Conservation (phyloP, 73 alveolate species). For the Stentor roeselii region DNA sequence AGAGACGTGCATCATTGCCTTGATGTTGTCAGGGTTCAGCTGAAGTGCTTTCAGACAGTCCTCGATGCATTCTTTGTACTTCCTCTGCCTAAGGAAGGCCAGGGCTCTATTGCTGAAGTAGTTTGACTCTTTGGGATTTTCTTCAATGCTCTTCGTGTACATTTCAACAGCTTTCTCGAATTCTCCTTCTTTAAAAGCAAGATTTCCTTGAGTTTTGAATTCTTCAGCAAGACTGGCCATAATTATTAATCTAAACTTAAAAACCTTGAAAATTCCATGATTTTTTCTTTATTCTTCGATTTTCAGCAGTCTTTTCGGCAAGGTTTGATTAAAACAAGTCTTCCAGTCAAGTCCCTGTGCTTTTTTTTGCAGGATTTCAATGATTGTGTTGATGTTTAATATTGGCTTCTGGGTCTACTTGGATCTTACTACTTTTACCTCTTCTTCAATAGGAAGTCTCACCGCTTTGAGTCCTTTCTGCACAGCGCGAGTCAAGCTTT, state of each 20-base stretch:
- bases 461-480: background rate
- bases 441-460: conserved; percentile 20
- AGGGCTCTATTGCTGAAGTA: conserved; percentile 90
- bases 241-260: conserved; percentile 25
- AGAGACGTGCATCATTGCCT: conserved; percentile 74
- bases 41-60: conserved; percentile 85
- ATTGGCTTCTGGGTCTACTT: background rate
- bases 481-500: conserved; percentile 8
- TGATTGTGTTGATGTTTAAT: conserved; percentile 22
- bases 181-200: conserved; percentile 71
- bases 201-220: conserved; percentile 85
- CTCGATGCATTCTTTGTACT: conserved; percentile 72
- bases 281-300: conserved; percentile 33
- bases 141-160: conserved; percentile 77
- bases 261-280: background rate
- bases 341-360: conserved; percentile 8
- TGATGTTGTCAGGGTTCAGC: conserved; percentile 72
- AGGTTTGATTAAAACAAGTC: background rate
- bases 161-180: conserved; percentile 76
- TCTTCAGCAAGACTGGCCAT: conserved; percentile 58
- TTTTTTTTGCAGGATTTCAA: conserved; percentile 16
- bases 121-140: conserved; percentile 66
- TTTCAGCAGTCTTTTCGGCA: background rate
- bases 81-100: conserved; percentile 69
- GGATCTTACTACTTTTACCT: background rate